A percentile compares a stretch with the other conserved stretches of the same genome.
These are phyloP conservation scores for Blastobotrys chiropterorum DNA, from an alignment of 805 yeast species.

Conservation along the genomic window DNA sequence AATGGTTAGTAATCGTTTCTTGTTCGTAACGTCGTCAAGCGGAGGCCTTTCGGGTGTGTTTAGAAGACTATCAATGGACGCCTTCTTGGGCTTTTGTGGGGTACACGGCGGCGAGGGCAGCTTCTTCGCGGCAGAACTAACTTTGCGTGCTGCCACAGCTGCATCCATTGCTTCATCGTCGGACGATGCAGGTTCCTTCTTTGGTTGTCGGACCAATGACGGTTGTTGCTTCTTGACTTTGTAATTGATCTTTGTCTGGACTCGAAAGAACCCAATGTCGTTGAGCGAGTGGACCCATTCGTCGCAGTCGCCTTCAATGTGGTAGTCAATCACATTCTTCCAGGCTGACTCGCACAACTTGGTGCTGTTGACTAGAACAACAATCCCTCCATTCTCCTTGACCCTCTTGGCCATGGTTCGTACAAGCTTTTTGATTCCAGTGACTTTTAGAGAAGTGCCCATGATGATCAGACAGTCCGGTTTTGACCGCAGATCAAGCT, in stretches of 20 bases:
- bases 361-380: slow-evolving; percentile 69
- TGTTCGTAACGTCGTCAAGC: background rate
- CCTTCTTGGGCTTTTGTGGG: background rate
- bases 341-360: slow-evolving; percentile 53
- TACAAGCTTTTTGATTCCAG: slow-evolving; percentile 80
- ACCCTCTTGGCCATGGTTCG: slow-evolving; percentile 59
- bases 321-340: slow-evolving; percentile 71
- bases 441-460: slow-evolving; percentile 90
- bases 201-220: background rate
- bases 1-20: background rate
- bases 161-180: background rate
- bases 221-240: background rate
- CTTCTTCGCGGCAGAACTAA: slow-evolving; percentile 1
- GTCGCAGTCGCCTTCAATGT: slow-evolving; percentile 76
- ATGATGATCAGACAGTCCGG: slow-evolving; percentile 82
- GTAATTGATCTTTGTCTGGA: slow-evolving; percentile 2
- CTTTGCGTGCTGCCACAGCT: background rate
- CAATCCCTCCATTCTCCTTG: slow-evolving; percentile 74
- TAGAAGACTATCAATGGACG: background rate
- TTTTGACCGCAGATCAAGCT: slow-evolving; percentile 48
- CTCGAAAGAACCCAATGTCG: background rate
- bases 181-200: background rate
- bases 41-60: background rate
- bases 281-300: slow-evolving; percentile 47
- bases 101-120: slow-evolving; percentile 1